Base-by-base conservation (phyloP, 2,329 filamentous ascomycete species). In the Colletotrichum filicis region DNA sequence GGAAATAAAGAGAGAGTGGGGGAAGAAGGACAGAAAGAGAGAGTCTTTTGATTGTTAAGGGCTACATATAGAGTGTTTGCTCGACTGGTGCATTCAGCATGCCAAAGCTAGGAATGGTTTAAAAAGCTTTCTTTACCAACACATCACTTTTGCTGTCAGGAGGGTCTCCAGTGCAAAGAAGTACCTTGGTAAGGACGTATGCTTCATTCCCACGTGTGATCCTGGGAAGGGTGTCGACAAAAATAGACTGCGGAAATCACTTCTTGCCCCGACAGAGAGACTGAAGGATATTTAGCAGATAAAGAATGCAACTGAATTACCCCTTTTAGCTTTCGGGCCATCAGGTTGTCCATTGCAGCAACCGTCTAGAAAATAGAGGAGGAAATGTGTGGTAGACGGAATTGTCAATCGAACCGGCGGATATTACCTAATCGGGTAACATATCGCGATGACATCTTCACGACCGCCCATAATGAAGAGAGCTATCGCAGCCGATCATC, bases 1-100 rank as follows among this genome's bases (percentile, higher is more conserved):
- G 86, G 60, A 87, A 86, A 80, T 84, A 86, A 82, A 90, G 85
- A 79, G 60, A 32, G 11, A 58, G 30, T 5, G 30, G 9, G 22
- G 16, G 11, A 32, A 32, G 28, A 19, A 19, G 6, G 6, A 35
- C 16, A 37, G 5, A 56, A 60, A 61, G 46, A 32, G 56, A 32
- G 60, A 19, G 37, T 68, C 46, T 68, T 67, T 37, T 49, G 42
- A n/a, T 22, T 49, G 7, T 22, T 22, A 49, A 49, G 19, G 42
- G 42, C 42, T 49, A 49, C 42, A 22, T 49, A 49, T 49, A 49
- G 42, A 49, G 42, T 49, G 42, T n/a, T 9, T 22, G 42, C 42
- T 49, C 42, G 42, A 49, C 42, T 22, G 42, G 42, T n/a, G 42
- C 42, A 49, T 49, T 49, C 42, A 49, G 42, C 42, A 49, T 49